Evolutionary conservation across 2,329 filamentous ascomycete species (phyloP).

Genomic region (Aspergillus fumigatiaffinis): DNA sequence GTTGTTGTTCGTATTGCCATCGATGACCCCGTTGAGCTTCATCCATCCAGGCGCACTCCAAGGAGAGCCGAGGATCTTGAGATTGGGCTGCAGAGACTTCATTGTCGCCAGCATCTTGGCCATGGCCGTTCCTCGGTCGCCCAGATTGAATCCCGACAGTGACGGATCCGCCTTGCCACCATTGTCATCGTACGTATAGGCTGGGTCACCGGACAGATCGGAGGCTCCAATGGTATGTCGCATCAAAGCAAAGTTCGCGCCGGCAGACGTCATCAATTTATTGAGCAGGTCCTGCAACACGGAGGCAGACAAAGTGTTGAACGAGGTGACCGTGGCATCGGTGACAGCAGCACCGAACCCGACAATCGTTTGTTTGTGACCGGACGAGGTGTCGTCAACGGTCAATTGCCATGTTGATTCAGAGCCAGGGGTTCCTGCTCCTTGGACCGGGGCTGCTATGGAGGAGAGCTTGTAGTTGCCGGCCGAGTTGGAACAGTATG

Average conservation of each 20-base stretch:
- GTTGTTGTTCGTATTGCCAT: slow-evolving; percentile 26
- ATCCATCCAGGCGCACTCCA: slow-evolving; percentile 41
- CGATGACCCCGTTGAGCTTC: slow-evolving; percentile 36
- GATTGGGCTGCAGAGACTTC: slow-evolving; percentile 30
- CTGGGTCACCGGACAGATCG: slow-evolving; percentile 30
- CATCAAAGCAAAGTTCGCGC: slow-evolving; percentile 38
- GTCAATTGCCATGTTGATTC: slow-evolving; percentile 24
- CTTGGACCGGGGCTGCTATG: slow-evolving; percentile 17
- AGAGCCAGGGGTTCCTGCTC: slow-evolving; percentile 15
- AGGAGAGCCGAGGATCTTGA: slow-evolving; percentile 34
- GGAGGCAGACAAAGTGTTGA: slow-evolving; percentile 28
- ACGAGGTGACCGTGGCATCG: slow-evolving; percentile 35
- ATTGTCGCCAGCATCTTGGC: slow-evolving; percentile 34
- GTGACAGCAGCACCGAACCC: slow-evolving; percentile 39
- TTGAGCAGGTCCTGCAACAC: slow-evolving; percentile 29
- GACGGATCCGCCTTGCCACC: slow-evolving; percentile 28
- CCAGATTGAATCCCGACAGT: slow-evolving; percentile 29
- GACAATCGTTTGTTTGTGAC: slow-evolving; percentile 25
- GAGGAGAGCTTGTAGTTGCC: slow-evolving; percentile 24
- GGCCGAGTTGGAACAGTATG: slow-evolving; percentile 23
- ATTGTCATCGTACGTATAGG: slow-evolving; percentile 40
- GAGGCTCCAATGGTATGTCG: slow-evolving; percentile 38
- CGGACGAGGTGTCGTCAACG: slow-evolving; percentile 23
- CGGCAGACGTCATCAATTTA: slow-evolving; percentile 31
- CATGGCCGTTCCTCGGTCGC: slow-evolving; percentile 35